Evolutionary conservation across 805 yeast genomes (phyloP).

Genomic region (Saitoella complicata): DNA sequence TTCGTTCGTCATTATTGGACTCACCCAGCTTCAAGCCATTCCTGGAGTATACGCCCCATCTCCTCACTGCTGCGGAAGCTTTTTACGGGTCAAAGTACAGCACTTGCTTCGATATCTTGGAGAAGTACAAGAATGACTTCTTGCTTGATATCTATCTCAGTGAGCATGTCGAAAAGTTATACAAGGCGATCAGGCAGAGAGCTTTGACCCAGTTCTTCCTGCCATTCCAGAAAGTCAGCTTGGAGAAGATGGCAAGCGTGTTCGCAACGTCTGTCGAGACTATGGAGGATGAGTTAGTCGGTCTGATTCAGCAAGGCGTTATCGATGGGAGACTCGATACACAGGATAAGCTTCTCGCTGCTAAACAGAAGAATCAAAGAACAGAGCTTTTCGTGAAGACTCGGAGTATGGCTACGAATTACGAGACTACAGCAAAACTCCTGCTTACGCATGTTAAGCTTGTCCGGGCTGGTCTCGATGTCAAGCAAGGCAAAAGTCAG

Average conservation of each 20-base stretch:
- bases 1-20: slow-evolving; percentile 6
- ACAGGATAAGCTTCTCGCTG: slow-evolving; percentile 1
- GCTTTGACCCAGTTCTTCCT: slow-evolving; percentile 11
- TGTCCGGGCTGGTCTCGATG: too few species aligned
- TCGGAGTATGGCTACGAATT: too few species aligned
- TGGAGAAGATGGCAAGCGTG: slow-evolving; percentile 8
- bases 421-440: too few species aligned
- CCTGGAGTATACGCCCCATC: slow-evolving; percentile 8
- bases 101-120: slow-evolving; percentile 4
- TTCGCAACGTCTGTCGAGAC: slow-evolving; percentile 6
- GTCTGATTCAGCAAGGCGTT: slow-evolving; percentile 5
- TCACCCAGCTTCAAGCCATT: slow-evolving; percentile 7
- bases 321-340: slow-evolving; percentile 8
- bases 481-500: too few species aligned
- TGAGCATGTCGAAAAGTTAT: slow-evolving; percentile 7
- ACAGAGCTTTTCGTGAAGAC: too few species aligned
- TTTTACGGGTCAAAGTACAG: slow-evolving; percentile 8
- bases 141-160: slow-evolving; percentile 10
- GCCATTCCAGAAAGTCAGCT: slow-evolving; percentile 9
- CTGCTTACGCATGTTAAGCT: too few species aligned
- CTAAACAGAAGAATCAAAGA: too few species aligned
- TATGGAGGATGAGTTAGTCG: slow-evolving; percentile 5
- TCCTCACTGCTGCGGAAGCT: slow-evolving; percentile 9
- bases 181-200: slow-evolving; percentile 7
- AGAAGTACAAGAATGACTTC: slow-evolving; percentile 6